Base-by-base conservation (phyloP, 2,329 filamentous ascomycete species). In the Dactylellina drechsleri region DNA sequence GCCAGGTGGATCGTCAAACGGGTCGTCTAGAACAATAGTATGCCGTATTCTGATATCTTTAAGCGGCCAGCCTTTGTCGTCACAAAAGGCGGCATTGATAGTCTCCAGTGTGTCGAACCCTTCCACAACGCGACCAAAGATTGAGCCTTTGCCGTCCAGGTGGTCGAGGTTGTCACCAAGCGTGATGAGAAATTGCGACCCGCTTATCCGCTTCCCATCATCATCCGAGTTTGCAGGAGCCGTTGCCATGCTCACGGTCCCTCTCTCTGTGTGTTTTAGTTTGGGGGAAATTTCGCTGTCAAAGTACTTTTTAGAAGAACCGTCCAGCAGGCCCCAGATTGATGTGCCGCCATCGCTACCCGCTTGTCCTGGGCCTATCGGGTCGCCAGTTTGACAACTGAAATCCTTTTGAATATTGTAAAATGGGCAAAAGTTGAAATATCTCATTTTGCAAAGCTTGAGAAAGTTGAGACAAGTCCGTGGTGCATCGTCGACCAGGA, bases 401-500 rank as follows among this genome's bases (percentile, higher is more conserved):
- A 97, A 98, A 83, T 92, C 89, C 82, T 94, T 95, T 81, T 97
- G 95, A 43, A 99, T 88, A 78, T 90, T 93, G 84, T 97, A 92
- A 65, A 98, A 85, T 26, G 94, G 95, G 4, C 93, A 90, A 82
- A 96, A 98, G 85, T 98, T 98, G 88, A 97, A 99, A 84, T 98
- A 99, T 85, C 97, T 99, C 83, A 93, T 86, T 84, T 98, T 98
- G 88, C 95, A 97, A 79, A 99, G 91, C 86, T 99, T 98, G 68
- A 99, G 85, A 82, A 99, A 98, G 86, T 98, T 99, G 84, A 97
- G 91, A 85, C 94, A 98, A 79, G 93, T 89, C 82, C 90, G 94
- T 0, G 94, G 95, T 47, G 92, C 92, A 81, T 94, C 91, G 79
- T 96, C 92, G 60, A 95, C 89, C 76, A 97, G 85, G 23, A 99